Base-by-base conservation (phyloP, 2,329 filamentous ascomycete species). In the Coniochaeta hoffmannii region DNA sequence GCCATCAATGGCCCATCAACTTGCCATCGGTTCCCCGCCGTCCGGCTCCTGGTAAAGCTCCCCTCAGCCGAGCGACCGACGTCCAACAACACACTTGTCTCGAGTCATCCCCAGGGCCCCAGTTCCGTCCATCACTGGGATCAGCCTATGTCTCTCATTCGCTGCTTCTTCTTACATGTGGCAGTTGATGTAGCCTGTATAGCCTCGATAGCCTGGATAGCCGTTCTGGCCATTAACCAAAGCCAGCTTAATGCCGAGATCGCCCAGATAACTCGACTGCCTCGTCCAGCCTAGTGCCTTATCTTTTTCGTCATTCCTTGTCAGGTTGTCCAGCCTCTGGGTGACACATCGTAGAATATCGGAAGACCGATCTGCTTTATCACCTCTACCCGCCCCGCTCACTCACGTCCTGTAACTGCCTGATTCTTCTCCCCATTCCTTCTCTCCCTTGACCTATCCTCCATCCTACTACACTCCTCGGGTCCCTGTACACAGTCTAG, bases 301-400 rank as follows among this genome's bases (percentile, higher is more conserved):
- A 53, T 62, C 55, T 59, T 61, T 60, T 61, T 61, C 60, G 60
- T 61, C 56, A 55, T 57, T 35, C 52, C 41, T 55, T 44, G 31
- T 58, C 56, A 53, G 24, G 54, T 32, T 57, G 55, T 58, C 38
- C 35, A 35, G 14, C 44, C 41, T 54, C 53, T 30, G 41, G 14
- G 22, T 46, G 50, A 34, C 22, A 24, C 36, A 30, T 53, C 26
- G 31, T 51, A 35, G 12, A 54, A 35, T 28, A 50, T 17, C 46
- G 38, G 5, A 53, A 50, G 44, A 50, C 24, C 17, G n/a, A 15
- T 51, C 11, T 31, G 49, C 31, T 51, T 51, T 51, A 51, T 51
- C 26, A 51, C 49, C 49, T 22, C n/a, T 11, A 8, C 15, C 49
- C 10, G 5, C 41, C 41, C 41, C 41, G 41, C 41, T 46, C 41